Evolutionary conservation across 2,329 filamentous ascomycete species (phyloP).

Genomic region (Fusarium chlamydosporum): DNA sequence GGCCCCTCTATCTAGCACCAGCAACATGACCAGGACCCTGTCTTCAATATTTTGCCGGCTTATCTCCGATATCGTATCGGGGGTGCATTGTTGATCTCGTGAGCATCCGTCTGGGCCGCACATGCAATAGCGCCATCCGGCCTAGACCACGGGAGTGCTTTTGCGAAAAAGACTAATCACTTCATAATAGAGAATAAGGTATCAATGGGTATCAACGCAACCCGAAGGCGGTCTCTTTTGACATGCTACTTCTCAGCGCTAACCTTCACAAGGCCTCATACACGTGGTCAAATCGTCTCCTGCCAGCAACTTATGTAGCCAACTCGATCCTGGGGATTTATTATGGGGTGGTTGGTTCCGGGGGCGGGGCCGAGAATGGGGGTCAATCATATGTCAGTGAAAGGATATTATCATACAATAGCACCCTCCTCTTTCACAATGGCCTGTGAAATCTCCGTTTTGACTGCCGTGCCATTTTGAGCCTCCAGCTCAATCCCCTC

Average conservation of each 20-base stretch:
- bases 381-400: constrained; percentile 31
- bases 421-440: constrained; percentile 52
- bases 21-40: constrained; percentile 25
- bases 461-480: constrained; percentile 42
- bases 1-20: neutral
- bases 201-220: constrained; percentile 44
- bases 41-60: constrained; percentile 36
- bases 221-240: constrained; percentile 10
- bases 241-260: constrained; percentile 14
- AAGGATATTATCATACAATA: constrained; percentile 28
- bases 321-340: constrained; percentile 31
- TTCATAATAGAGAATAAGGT: constrained; percentile 20
- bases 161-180: constrained; percentile 15
- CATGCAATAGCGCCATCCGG: constrained; percentile 41
- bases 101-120: constrained; percentile 35
- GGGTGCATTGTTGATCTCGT: constrained; percentile 44
- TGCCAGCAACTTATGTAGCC: constrained; percentile 25
- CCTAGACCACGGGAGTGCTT: constrained; percentile 13
- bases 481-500: constrained; percentile 50
- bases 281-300: constrained; percentile 44
- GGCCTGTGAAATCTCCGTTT: constrained; percentile 44
- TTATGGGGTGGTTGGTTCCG: constrained; percentile 45
- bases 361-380: constrained; percentile 43
- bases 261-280: constrained; percentile 28
- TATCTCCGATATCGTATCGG: constrained; percentile 53